These are phyloP conservation scores for Cerioporus squamosus DNA, from an alignment of 1,284 basidiomycete species.

Conservation along the genomic window DNA sequence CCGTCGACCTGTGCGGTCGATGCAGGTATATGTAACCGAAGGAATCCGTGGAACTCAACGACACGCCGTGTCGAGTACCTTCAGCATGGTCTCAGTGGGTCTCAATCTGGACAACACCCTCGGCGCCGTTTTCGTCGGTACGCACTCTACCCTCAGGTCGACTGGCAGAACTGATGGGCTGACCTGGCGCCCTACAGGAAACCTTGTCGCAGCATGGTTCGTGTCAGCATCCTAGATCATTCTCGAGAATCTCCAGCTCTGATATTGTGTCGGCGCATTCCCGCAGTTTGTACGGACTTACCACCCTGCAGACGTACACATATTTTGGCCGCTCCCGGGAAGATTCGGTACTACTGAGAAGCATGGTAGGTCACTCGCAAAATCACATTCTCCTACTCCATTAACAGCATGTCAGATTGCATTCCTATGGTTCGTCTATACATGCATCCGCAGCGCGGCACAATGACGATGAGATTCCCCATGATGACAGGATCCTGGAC, in stretches of 20 bases:
- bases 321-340: background rate
- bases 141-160: background rate
- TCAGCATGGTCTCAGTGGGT: background rate
- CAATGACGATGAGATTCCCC: no score
- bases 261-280: no score
- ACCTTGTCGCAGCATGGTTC: background rate
- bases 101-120: background rate
- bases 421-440: background rate
- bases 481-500: slow-evolving; percentile 14
- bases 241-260: no score
- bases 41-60: background rate
- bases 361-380: background rate
- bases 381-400: background rate
- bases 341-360: background rate
- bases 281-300: slow-evolving; percentile 11
- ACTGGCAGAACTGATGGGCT: background rate
- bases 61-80: no score
- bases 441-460: no score
- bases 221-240: background rate
- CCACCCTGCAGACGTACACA: slow-evolving; percentile 6
- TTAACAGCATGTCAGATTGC: no score
- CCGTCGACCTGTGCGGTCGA: no score
- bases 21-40: no score
- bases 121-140: background rate
- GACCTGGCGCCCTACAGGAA: background rate